Percentiles rank a stretch among this genome's conserved stretches.
Evolutionary conservation across 768 basidiomycete species (phyloP).

Genomic region (Psilocybe cubensis): DNA sequence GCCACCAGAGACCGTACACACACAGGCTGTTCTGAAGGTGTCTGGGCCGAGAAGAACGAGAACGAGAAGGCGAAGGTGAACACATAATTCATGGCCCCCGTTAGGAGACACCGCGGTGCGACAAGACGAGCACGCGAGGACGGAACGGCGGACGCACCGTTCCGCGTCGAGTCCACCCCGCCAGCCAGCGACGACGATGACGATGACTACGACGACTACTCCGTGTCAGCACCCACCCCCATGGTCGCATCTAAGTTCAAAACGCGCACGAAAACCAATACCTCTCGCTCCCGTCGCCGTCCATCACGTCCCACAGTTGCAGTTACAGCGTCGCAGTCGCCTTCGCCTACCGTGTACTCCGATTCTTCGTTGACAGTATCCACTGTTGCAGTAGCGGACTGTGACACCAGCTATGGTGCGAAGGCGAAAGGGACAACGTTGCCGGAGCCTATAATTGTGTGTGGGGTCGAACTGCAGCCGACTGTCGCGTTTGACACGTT

Average conservation of each 20-base stretch:
- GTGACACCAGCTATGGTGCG: too few relatives aligned
- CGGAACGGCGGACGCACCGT: not conserved
- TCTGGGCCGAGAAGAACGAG: not conserved
- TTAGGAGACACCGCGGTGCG: not conserved
- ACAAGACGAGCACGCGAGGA: not conserved
- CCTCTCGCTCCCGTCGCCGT: not conserved
- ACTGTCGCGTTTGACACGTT: constrained; percentile 64
- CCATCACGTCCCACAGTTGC: not conserved
- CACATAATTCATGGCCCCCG: not conserved
- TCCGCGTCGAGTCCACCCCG: not conserved
- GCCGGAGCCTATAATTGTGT: constrained; percentile 34
- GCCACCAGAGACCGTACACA: not conserved
- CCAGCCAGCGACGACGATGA: too few relatives aligned
- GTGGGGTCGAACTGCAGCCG: constrained; percentile 41
- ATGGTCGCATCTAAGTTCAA: not conserved
- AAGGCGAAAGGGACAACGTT: not conserved
- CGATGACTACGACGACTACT: too few relatives aligned
- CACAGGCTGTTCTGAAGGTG: not conserved
- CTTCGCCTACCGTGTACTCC: not conserved
- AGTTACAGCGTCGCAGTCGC: not conserved
- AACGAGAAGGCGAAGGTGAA: not conserved
- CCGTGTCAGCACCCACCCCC: too few relatives aligned
- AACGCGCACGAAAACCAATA: not conserved
- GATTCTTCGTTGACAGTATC: not conserved
- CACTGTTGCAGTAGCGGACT: not conserved